Evolutionary conservation across 2,329 filamentous ascomycete genomes (phyloP), one percentile per base, ranked within the genome.

Genomic region (Alternaria longipes): DNA sequence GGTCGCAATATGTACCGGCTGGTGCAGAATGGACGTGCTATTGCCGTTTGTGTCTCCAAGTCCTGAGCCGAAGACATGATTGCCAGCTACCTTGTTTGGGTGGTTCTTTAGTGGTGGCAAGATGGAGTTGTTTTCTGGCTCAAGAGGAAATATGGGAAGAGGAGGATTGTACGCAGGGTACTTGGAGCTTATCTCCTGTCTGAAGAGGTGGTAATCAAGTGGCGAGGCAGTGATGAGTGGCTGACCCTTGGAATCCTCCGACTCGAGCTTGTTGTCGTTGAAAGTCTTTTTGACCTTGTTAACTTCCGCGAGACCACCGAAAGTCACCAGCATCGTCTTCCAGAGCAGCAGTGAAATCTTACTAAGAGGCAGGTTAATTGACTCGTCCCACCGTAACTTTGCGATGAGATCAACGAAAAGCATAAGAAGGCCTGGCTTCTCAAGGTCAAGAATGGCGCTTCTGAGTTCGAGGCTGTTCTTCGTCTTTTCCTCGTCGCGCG

Each of bases 1-100:
- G 1, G 95, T 99, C n/a, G 95, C 95, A 70, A 99, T 99, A 78
- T 99, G 95, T 6, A 99, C 94, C 6, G 95, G 93, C 73, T 98
- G 94, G 75, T 98, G 89, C 26, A 99, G 85, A 72, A 99, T 98
- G 0, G 94, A 97, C 11, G 79, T 79, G 18, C 78, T 81, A 52
- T 80, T 79, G n/a, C 74, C 78, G 53, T 74, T 79, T 12, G 80
- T 76, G n/a, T 78, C 81, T 8, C 84, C 81, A 2, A 84, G 81
- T 1, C 84, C 83, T 26, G 84, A 81, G 3, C 84, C 80, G 84
- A 63, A 89, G 16, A 79, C 87, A 57, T 79, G 74, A 46, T 78
- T 77, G 83, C 87, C 79, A 60, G 68, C 76, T 58, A 71, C 78
- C 62, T 72, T 83, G 72, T 85, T 88, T 1, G 89, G 86, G 62